Percentiles rank a stretch among this genome's conserved stretches.
Conservation (phyloP, 169 alveolate species). For the Sarcocystis neurona region DNA sequence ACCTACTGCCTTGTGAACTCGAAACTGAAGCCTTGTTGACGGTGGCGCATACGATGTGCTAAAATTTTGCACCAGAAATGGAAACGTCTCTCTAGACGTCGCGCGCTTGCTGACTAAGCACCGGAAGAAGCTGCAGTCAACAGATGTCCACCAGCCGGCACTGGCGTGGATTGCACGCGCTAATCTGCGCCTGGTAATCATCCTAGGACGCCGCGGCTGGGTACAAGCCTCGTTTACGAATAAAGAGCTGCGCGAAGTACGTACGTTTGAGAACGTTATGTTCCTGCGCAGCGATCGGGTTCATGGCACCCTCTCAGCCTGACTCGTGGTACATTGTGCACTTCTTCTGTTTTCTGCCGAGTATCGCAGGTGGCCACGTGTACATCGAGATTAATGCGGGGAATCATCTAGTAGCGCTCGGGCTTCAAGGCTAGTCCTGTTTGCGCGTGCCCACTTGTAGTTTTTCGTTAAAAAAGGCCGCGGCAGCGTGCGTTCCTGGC, state of each 20-base stretch:
- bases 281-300: background rate
- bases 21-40: no score
- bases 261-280: background rate
- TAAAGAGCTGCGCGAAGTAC: constrained; percentile 57
- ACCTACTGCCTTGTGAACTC: no score
- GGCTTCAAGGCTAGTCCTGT: no score
- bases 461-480: no score
- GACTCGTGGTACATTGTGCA: background rate
- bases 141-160: constrained; percentile 38
- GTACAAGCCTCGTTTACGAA: constrained; percentile 54
- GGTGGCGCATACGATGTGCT: background rate
- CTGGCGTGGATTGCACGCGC: background rate
- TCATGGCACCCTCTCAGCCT: background rate
- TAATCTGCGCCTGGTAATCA: background rate
- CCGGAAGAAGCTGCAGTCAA: background rate
- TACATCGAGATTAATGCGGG: no score
- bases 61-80: constrained; percentile 69
- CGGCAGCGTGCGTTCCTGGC: no score
- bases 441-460: no score
- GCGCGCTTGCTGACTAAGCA: constrained; percentile 70
- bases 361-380: no score
- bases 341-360: background rate
- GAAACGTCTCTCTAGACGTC: constrained; percentile 80
- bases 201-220: constrained; percentile 53
- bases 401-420: no score